These are phyloP conservation scores for Chrysosporium keratinophilum DNA, from an alignment of 2,329 filamentous ascomycete genomes.

Conservation along the genomic window DNA sequence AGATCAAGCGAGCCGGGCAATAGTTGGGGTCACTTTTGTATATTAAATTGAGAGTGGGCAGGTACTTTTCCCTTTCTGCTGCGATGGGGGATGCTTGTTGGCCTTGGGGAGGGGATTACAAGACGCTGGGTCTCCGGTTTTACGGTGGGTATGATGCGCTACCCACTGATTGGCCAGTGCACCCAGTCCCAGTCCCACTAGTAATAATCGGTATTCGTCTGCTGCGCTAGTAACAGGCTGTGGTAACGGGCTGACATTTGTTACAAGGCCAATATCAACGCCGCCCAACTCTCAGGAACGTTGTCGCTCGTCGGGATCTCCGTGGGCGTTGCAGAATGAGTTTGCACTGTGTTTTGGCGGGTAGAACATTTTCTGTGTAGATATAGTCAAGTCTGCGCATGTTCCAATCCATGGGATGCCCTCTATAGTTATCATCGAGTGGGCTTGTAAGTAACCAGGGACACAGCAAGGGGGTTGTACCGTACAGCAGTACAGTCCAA, in stretches of 20 bases:
- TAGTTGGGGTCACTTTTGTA: background rate
- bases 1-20: background rate
- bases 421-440: too few species aligned
- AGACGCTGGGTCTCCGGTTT: background rate
- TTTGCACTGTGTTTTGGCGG: too few species aligned
- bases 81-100: background rate
- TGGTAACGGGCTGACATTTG: background rate
- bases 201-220: background rate
- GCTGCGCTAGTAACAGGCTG: conserved; percentile 3
- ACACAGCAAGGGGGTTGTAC: too few species aligned
- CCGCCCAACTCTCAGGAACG: too few species aligned
- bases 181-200: background rate
- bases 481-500: too few species aligned
- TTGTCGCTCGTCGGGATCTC: too few species aligned
- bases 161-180: background rate
- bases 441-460: too few species aligned
- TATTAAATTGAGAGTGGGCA: conserved; percentile 1
- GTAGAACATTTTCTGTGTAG: too few species aligned
- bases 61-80: background rate
- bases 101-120: conserved; percentile 1
- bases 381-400: too few species aligned
- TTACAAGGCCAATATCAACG: background rate
- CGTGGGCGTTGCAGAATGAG: too few species aligned
- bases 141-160: background rate
- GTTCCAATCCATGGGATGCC: too few species aligned